Evolutionary conservation across 345 rosid genomes (phyloP), one percentile per base, ranked within the genome.

Genomic region (Cardamine resedifolia): DNA sequence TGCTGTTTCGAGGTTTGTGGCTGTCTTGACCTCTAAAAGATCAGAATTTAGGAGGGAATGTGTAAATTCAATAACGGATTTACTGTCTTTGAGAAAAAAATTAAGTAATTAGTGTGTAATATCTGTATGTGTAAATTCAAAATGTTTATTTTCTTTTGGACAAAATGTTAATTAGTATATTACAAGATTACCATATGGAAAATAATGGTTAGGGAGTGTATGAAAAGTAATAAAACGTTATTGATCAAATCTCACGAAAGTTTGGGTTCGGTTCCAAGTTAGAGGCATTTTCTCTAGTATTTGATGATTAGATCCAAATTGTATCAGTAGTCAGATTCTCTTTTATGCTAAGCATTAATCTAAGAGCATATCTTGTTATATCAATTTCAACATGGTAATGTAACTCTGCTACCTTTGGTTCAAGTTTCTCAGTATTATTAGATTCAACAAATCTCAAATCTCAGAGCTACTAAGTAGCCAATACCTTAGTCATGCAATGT

Each of bases 1-100:
- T 93, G 97, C 77, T 90, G 98, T 65, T 86, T 84, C 20, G 85
- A 83, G 23, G 78, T 92, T 9, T 90, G 90, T 50, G 92, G 78
- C 0, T 82, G 85, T 70, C 58, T 74, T 48, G 75, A 71, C 11
- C 76, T 71, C 44, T 77, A 59, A 50, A 15, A 24, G 41, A 3
- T 19, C 47, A 66, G 21, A n/a, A n/a, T n/a, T 26, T 19, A 44
- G 16, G 53, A 70, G 23, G 8, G 20, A 52, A 41, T 69, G 69
- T 69, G 70, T 76, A 76, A 69, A 68, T 68, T 21, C 67, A 41
- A 41, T 15, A 60, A 50, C 12, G 78, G 15, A 18, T 31, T 38
- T 66, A 51, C 66, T n/a, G n/a, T n/a, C n/a, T n/a, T n/a, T n/a
- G n/a, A n/a, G n/a, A n/a, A n/a, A 43, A 41, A 7, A 39, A 23